These are phyloP conservation scores for Penicillium sp. DNA, from an alignment of 2,329 filamentous ascomycete genomes.

Conservation along the genomic window DNA sequence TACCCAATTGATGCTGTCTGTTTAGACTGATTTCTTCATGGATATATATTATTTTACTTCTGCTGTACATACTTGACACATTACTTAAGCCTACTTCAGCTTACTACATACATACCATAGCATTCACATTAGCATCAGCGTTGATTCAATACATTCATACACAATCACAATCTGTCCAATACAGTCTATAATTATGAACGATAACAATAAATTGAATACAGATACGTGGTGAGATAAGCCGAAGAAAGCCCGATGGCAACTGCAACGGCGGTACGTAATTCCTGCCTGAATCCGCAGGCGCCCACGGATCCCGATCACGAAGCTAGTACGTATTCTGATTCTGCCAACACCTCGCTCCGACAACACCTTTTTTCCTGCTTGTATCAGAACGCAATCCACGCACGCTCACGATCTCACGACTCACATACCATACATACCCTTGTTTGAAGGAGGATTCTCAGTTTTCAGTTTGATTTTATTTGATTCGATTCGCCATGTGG, in stretches of 20 bases:
- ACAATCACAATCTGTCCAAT: no score
- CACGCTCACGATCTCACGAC: background rate
- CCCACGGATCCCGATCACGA: background rate
- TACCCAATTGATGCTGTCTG: slow-evolving; percentile 66
- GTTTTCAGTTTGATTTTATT: background rate
- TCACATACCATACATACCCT: background rate
- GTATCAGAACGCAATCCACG: background rate
- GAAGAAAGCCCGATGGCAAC: background rate
- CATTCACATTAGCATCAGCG: slow-evolving; percentile 6
- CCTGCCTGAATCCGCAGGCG: background rate
- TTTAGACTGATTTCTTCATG: slow-evolving; percentile 42
- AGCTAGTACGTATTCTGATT: background rate
- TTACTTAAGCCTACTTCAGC: background rate
- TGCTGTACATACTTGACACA: slow-evolving; percentile 24
- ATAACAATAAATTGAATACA: no score
- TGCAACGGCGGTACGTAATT: background rate
- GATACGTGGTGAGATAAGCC: no score
- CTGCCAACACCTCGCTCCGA: slow-evolving; percentile 13
- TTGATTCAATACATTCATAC: background rate
- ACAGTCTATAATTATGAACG: no score
- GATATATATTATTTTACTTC: slow-evolving; percentile 11
- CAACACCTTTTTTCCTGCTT: slow-evolving; percentile 1
- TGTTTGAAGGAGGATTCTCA: background rate
- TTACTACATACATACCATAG: background rate
- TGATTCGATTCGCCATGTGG: slow-evolving; percentile 62